Conservation (phyloP, 2,329 filamentous ascomycete species). For the Fusarium beomiforme region DNA sequence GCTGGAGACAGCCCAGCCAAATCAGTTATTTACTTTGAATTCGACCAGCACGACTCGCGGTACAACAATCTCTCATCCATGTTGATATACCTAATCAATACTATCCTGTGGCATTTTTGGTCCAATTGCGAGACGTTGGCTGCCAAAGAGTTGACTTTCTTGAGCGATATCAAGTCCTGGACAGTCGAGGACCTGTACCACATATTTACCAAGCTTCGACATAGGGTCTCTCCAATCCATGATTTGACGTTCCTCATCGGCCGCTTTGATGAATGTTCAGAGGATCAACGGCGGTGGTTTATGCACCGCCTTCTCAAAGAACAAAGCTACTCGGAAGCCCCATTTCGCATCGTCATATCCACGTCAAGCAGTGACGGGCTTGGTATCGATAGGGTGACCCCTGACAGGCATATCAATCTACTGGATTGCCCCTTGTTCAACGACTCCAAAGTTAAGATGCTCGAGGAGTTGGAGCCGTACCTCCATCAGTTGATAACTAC, state of each 20-base stretch:
- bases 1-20: not conserved
- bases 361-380: not conserved
- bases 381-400: not conserved
- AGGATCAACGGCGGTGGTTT: not conserved
- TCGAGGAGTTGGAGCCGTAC: not conserved
- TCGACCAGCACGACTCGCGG: not conserved
- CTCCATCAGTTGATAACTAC: not conserved
- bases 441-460: not conserved
- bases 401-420: not conserved
- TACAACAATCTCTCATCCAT: not conserved
- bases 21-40: not conserved
- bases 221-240: fast-evolving
- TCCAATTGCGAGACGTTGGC: not conserved
- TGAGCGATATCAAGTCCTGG: not conserved
- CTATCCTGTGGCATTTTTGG: not conserved
- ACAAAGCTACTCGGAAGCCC: not conserved
- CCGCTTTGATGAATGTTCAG: not conserved
- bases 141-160: not conserved
- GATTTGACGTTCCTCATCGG: not conserved
- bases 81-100: not conserved
- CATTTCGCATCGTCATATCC: not conserved
- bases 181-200: not conserved
- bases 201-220: not conserved
- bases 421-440: not conserved
- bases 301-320: not conserved